phyloP scores from a whole-genome alignment of 164 flowering plant species.

The Annona cherimola region DNA sequence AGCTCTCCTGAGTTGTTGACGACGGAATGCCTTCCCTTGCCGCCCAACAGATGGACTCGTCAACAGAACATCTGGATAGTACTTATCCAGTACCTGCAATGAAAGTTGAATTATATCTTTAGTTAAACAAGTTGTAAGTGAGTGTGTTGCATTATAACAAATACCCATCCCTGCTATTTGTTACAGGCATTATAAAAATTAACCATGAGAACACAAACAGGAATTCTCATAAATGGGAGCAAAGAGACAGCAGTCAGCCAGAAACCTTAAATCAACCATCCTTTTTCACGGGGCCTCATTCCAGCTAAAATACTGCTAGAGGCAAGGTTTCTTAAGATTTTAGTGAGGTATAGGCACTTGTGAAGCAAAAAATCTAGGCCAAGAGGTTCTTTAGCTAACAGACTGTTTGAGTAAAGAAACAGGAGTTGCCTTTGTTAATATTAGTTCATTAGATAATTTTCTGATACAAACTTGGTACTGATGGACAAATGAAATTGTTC shows the following conservation, averaged over 20 bases:
- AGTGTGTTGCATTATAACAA: neutral
- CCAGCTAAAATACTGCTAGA: neutral
- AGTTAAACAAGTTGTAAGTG: neutral
- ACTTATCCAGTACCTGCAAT: conserved; percentile 45
- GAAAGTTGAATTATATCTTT: neutral
- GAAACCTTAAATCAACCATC: neutral
- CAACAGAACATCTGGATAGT: conserved; percentile 47
- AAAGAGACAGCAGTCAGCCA: neutral
- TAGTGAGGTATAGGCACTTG: too few species aligned
- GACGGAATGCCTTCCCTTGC: conserved; percentile 87
- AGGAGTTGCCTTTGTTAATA: too few species aligned
- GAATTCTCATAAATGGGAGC: neutral
- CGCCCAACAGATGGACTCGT: conserved; percentile 71
- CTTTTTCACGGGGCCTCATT: neutral
- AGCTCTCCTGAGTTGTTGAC: conserved; percentile 49
- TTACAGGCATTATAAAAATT: neutral
- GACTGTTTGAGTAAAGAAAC: too few species aligned
- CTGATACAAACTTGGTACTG: too few species aligned
- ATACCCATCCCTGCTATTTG: neutral
- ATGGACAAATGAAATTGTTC: too few species aligned
- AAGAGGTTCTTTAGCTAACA: too few species aligned
- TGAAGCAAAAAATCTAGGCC: too few species aligned
- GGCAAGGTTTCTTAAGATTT: neutral
- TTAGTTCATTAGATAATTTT: too few species aligned
- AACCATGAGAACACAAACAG: neutral